A percentile compares a stretch with the other conserved stretches of the same genome.
Conservation (phyloP, 495 filamentous ascomycete species). For the Hypoxylon crocopeplum region DNA sequence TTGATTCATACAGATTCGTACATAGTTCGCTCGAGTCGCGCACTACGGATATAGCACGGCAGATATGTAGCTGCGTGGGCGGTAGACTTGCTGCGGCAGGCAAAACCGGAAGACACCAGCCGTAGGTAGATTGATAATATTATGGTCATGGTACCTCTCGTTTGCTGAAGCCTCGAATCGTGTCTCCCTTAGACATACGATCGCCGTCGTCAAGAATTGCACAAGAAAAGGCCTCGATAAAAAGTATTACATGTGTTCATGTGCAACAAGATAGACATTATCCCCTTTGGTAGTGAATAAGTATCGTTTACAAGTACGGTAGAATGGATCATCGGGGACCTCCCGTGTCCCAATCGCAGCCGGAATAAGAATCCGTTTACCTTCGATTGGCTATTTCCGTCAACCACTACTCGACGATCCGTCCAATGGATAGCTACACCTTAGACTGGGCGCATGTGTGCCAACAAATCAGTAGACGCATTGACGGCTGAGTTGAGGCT, state of each 20-base stretch:
- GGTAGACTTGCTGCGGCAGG: background rate
- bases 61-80: constrained; percentile 9
- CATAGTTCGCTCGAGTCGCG: constrained; percentile 29
- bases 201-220: background rate
- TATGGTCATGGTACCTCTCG: background rate
- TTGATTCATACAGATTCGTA: constrained; percentile 32
- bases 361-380: constrained; percentile 31
- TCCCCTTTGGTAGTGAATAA: constrained; percentile 13
- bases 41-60: constrained; percentile 21
- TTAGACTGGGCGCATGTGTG: constrained; percentile 31
- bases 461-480: constrained; percentile 39
- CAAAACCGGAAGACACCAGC: background rate
- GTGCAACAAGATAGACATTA: constrained; percentile 10
- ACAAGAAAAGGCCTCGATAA: background rate
- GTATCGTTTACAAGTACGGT: constrained; percentile 25
- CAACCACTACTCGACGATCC: constrained; percentile 25
- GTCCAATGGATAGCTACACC: constrained; percentile 30
- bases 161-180: constrained; percentile 3
- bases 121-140: constrained; percentile 2
- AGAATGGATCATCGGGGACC: constrained; percentile 27
- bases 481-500: constrained; percentile 35
- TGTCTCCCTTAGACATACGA: too few relatives aligned
- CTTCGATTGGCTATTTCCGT: constrained; percentile 30
- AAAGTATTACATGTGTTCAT: background rate
- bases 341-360: constrained; percentile 30